These are phyloP conservation scores for Skeletonema costatum DNA, from an alignment of 108 stramenopile genomes.

Conservation along the genomic window DNA sequence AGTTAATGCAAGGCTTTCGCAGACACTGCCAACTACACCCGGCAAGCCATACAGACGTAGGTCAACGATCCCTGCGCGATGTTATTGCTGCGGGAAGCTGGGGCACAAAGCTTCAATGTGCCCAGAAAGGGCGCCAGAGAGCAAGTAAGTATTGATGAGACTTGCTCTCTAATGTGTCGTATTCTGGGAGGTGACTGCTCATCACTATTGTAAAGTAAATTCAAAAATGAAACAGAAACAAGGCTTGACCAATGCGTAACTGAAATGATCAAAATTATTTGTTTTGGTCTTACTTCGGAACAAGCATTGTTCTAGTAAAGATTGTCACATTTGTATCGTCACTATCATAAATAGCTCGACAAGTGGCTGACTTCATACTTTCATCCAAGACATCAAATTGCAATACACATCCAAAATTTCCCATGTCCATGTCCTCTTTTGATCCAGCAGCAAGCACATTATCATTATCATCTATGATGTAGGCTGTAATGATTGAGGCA, in stretches of 20 bases:
- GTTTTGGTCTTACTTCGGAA: neutral
- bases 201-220: neutral
- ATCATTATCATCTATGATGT: conserved; percentile 45
- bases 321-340: conserved; percentile 19
- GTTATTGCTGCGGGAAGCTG: conserved; percentile 42
- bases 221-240: neutral
- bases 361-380: conserved; percentile 21
- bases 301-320: conserved; percentile 29
- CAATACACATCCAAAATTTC: conserved; percentile 34
- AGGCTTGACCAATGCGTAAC: neutral
- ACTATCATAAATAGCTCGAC: conserved; percentile 43
- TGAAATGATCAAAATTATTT: neutral
- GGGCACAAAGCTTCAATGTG: conserved; percentile 42
- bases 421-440: conserved; percentile 51
- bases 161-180: neutral
- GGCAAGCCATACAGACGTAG: neutral
- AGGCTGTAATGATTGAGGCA: conserved; percentile 44
- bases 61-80: conserved; percentile 16
- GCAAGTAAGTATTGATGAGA: neutral
- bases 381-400: conserved; percentile 27
- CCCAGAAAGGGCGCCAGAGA: conserved; percentile 11
- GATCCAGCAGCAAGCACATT: conserved; percentile 56
- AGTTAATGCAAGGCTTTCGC: conserved; percentile 20
- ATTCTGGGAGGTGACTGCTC: neutral
- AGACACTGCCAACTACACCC: conserved; percentile 16